Evolutionary conservation across 2,329 filamentous ascomycete genomes (phyloP).

Genomic region (Trematosphaeria pertusa): DNA sequence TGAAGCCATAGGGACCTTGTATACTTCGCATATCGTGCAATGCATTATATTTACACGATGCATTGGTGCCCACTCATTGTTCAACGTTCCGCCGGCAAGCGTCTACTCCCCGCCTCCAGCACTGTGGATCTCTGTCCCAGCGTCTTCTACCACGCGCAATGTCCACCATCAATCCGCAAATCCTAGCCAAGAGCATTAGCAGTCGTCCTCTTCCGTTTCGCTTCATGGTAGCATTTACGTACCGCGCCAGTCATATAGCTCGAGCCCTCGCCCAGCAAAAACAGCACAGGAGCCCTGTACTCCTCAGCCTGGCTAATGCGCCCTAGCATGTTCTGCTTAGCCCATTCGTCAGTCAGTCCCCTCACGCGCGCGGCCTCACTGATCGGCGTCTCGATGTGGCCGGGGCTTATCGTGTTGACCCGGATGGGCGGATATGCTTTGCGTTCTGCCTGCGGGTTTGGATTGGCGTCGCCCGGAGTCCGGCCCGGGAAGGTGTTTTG

Average conservation of each 20-base stretch:
- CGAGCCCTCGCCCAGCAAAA: conserved; percentile 50
- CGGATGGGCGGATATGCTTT: conserved; percentile 49
- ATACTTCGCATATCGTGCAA: too few species aligned
- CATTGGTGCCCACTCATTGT: too few species aligned
- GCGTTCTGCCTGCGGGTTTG: conserved; percentile 18
- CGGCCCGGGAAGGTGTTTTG: conserved; percentile 51
- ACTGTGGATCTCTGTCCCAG: too few species aligned
- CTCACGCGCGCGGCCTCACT: conserved; percentile 38
- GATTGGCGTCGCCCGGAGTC: conserved; percentile 25
- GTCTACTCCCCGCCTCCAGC: too few species aligned
- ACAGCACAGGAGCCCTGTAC: conserved; percentile 32
- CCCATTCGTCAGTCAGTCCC: conserved; percentile 39
- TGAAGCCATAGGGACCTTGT: too few species aligned
- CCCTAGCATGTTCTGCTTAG: conserved; percentile 44
- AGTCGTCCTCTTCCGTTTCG: not conserved
- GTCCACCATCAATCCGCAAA: conserved; percentile 53
- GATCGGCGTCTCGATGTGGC: conserved; percentile 59
- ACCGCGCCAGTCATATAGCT: conserved; percentile 68
- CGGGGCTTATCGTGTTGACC: conserved; percentile 62
- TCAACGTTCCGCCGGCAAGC: too few species aligned
- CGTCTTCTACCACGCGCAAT: conserved; percentile 44
- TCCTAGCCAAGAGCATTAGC: conserved; percentile 25
- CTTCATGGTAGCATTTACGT: conserved; percentile 2
- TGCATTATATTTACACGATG: too few species aligned
- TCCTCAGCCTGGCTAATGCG: conserved; percentile 41